Percentiles rank a stretch among this genome's conserved stretches.
Conservation (phyloP, 306 rosid genomes). For the Acacia confusa region DNA sequence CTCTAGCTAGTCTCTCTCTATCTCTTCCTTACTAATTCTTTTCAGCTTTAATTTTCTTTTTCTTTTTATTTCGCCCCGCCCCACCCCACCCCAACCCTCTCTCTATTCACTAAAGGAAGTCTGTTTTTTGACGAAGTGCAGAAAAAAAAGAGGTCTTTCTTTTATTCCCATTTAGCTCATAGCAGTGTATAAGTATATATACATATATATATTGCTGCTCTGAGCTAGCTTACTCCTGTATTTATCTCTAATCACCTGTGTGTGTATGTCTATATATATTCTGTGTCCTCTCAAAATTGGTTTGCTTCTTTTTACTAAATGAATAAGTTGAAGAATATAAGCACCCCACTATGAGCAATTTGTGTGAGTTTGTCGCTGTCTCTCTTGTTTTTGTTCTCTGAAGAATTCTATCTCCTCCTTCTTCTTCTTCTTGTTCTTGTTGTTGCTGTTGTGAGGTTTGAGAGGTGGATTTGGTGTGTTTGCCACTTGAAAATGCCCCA, state of each 20-base stretch:
- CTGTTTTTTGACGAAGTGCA: slow-evolving; percentile 51
- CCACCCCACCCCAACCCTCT: slow-evolving; percentile 28
- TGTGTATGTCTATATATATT: slow-evolving; percentile 5
- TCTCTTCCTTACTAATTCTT: slow-evolving; percentile 29
- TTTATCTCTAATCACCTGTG: slow-evolving; percentile 4
- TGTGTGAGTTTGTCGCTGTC: slow-evolving; percentile 2
- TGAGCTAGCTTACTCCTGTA: slow-evolving; percentile 24
- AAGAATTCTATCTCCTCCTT: background rate
- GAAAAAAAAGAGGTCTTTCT: slow-evolving; percentile 33
- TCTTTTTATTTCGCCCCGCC: slow-evolving; percentile 34
- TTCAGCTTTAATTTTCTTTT: slow-evolving; percentile 27
- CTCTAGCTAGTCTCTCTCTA: slow-evolving; percentile 15
- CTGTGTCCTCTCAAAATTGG: background rate
- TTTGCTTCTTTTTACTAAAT: slow-evolving; percentile 14
- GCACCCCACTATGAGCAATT: slow-evolving; percentile 11
- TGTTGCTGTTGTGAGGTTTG: background rate
- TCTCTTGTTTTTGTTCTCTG: slow-evolving; percentile 11
- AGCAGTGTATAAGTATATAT: slow-evolving; percentile 7
- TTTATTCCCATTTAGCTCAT: slow-evolving; percentile 30
- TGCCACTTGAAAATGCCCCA: slow-evolving; percentile 38
- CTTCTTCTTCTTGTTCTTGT: background rate
- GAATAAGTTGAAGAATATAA: slow-evolving; percentile 23
- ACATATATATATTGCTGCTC: background rate
- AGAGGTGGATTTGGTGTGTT: background rate
- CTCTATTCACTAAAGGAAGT: slow-evolving; percentile 43